These are phyloP conservation scores for Bjerkandera adusta DNA, from an alignment of 1,284 basidiomycete species.

Conservation along the genomic window DNA sequence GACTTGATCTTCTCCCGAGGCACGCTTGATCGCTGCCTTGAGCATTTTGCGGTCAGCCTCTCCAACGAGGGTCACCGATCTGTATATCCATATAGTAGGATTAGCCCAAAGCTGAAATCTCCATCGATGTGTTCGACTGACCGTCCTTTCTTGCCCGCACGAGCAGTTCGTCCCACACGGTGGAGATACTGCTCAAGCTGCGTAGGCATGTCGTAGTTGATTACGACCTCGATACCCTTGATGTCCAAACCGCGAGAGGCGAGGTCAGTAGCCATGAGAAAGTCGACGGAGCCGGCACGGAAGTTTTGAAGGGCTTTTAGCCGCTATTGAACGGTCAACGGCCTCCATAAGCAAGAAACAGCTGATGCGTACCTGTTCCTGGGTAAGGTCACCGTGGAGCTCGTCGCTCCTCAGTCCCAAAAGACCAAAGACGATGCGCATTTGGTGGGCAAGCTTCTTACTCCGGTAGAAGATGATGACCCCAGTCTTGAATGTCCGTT, in stretches of 20 bases:
- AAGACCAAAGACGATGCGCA: conserved; percentile 92
- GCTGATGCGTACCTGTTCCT: conserved; percentile 80
- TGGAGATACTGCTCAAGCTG: conserved; percentile 95
- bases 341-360: conserved; percentile 11
- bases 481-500: conserved; percentile 79
- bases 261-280: conserved; percentile 93
- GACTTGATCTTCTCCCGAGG: conserved; percentile 76
- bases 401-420: conserved; percentile 87
- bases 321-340: conserved; percentile 50
- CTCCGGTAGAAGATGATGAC: conserved; percentile 95
- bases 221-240: conserved; percentile 96
- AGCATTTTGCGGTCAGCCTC: conserved; percentile 96
- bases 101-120: conserved; percentile 3
- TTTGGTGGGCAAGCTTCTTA: conserved; percentile 96
- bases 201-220: conserved; percentile 97
- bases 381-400: conserved; percentile 91
- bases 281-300: conserved; percentile 84
- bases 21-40: conserved; percentile 93
- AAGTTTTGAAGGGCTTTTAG: conserved; percentile 85
- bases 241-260: conserved; percentile 96
- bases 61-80: conserved; percentile 94
- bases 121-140: conserved; percentile 46
- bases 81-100: conserved; percentile 34
- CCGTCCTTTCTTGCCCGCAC: conserved; percentile 92
- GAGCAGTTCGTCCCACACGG: conserved; percentile 94